Conservation (phyloP, 106 monocot genomes). For the Dactylorhiza incarnata region DNA sequence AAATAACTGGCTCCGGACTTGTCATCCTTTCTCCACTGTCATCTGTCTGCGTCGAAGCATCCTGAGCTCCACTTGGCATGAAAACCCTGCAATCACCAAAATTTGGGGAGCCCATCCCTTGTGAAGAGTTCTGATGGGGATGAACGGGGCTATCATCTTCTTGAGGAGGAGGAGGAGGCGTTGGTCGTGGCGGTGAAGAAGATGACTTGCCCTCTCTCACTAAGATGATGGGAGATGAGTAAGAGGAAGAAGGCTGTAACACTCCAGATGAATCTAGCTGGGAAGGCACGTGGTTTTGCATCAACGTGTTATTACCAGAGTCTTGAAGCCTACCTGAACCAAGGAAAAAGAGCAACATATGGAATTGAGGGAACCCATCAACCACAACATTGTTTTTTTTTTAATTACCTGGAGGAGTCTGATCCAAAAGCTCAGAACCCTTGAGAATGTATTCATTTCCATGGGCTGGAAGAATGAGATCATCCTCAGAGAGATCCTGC, state of each 20-base stretch:
- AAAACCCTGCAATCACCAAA: slow-evolving; percentile 21
- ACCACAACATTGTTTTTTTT: neutral
- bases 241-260: slow-evolving; percentile 20
- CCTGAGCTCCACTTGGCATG: slow-evolving; percentile 23
- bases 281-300: slow-evolving; percentile 15
- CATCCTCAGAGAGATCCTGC: slow-evolving; percentile 83
- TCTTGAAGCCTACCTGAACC: slow-evolving; percentile 11
- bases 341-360: slow-evolving; percentile 1
- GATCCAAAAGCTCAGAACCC: slow-evolving; percentile 70
- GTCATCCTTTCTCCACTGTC: slow-evolving; percentile 9
- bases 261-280: slow-evolving; percentile 19
- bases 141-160: slow-evolving; percentile 23
- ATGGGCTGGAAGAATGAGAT: slow-evolving; percentile 51
- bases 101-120: slow-evolving; percentile 11
- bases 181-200: slow-evolving; percentile 18
- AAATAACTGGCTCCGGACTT: neutral
- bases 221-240: slow-evolving; percentile 22
- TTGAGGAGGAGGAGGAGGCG: slow-evolving; percentile 6
- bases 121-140: slow-evolving; percentile 8
- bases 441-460: slow-evolving; percentile 81
- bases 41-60: slow-evolving; percentile 65
- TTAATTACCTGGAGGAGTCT: slow-evolving; percentile 45
- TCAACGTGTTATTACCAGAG: slow-evolving; percentile 11
- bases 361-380: neutral
- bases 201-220: slow-evolving; percentile 28